Evolutionary conservation across 83 land plant species (phyloP).

Genomic region (Isoetes engelmannii): DNA sequence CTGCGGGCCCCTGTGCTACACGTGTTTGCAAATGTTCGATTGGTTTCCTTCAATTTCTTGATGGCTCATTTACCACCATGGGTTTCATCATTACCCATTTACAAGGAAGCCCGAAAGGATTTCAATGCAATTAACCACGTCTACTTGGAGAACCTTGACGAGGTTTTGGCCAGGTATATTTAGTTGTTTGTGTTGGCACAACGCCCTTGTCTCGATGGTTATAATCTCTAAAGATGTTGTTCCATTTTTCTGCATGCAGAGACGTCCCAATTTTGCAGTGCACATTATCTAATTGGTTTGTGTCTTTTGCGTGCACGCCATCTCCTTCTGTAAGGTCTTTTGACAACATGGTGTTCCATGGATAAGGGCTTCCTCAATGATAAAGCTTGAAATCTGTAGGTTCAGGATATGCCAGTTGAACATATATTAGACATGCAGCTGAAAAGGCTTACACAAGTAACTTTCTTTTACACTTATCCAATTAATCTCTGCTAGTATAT

Average conservation of each 20-base stretch:
- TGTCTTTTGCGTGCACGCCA: conserved; percentile 33
- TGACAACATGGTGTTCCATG: background rate
- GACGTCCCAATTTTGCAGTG: conserved; percentile 20
- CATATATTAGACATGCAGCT: too few species aligned
- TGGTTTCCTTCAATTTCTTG: conserved; percentile 33
- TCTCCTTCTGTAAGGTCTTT: conserved; percentile 28
- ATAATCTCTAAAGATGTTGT: background rate
- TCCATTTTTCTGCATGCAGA: conserved; percentile 17
- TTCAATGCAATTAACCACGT: conserved; percentile 9
- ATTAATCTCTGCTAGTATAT: too few species aligned
- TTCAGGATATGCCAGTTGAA: too few species aligned
- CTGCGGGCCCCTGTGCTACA: conserved; percentile 32
- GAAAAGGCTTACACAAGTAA: too few species aligned
- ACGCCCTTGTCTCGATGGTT: too few species aligned
- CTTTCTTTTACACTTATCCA: too few species aligned
- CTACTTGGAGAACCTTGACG: conserved; percentile 28
- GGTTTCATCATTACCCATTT: conserved; percentile 24
- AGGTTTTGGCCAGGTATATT: conserved; percentile 27
- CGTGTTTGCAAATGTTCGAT: conserved; percentile 25
- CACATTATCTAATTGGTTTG: conserved; percentile 38
- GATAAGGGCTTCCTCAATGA: too few species aligned
- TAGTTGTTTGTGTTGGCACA: background rate
- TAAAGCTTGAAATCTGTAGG: too few species aligned
- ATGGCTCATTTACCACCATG: conserved; percentile 29
- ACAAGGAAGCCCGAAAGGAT: conserved; percentile 34